Evolutionary conservation across 202 grass and related monocot genomes (phyloP).

Genomic region (Panicum virgatum): DNA sequence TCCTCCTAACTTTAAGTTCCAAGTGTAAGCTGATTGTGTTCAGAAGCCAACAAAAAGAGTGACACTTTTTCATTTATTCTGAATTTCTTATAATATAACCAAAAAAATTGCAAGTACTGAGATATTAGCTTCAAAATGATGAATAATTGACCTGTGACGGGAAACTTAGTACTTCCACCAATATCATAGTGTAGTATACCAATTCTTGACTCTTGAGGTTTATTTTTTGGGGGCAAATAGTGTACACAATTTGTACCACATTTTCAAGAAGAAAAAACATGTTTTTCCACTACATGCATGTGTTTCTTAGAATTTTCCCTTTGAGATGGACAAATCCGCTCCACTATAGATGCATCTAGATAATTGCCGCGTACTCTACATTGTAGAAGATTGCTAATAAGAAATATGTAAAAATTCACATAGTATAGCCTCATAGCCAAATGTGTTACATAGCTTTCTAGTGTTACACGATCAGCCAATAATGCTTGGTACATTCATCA

Average conservation of each 20-base stretch:
- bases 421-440: not conserved
- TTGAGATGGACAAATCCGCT: not conserved
- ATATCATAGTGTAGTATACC: not conserved
- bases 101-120: not conserved
- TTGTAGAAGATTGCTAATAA: not conserved
- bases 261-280: rapidly evolving
- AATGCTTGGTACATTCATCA: not conserved
- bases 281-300: not conserved
- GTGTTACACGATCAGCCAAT: slow-evolving; percentile 21
- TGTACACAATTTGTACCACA: no score
- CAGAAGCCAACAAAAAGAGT: not conserved
- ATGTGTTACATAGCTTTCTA: not conserved
- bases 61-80: not conserved
- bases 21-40: not conserved
- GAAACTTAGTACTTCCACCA: not conserved
- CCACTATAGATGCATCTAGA: not conserved
- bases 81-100: not conserved
- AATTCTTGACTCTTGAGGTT: not conserved
- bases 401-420: slow-evolving; percentile 1
- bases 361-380: no score
- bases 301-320: no score
- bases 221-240: no score
- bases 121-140: not conserved
- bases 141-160: not conserved
- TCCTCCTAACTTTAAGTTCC: not conserved